phyloP scores from a whole-genome alignment of 345 rosid genomes.

The Anastatica hierochuntica region DNA sequence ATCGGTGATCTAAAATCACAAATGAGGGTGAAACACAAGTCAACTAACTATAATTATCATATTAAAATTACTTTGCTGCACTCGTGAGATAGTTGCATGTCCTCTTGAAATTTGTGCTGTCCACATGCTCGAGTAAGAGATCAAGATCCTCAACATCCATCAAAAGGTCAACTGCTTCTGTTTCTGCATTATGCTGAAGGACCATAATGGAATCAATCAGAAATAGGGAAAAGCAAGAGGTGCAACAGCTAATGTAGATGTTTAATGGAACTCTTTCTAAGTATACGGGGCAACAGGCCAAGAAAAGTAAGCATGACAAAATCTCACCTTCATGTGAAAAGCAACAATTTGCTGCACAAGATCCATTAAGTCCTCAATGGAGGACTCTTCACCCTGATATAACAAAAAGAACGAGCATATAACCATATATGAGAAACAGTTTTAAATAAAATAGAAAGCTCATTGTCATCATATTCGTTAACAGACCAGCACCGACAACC shows the following conservation, averaged over 20 bases:
- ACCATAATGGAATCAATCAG: not conserved
- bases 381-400: constrained; percentile 53
- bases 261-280: not conserved
- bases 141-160: constrained; percentile 99
- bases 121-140: constrained; percentile 71
- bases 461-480: not conserved
- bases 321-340: constrained; percentile 83
- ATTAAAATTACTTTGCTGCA: constrained; percentile 52
- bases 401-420: not conserved
- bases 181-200: constrained; percentile 91
- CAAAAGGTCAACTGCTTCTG: constrained; percentile 93
- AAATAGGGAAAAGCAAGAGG: not conserved
- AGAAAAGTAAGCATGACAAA: not conserved
- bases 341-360: constrained; percentile 85
- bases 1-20: not conserved
- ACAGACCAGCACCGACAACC: constrained; percentile 5
- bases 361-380: constrained; percentile 61
- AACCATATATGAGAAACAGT: constrained; percentile 4
- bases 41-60: not conserved
- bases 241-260: not conserved
- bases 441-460: not conserved
- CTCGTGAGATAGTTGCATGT: constrained; percentile 89
- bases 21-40: not conserved
- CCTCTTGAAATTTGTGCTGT: constrained; percentile 75
- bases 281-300: not conserved